Evolutionary conservation across 2,329 filamentous ascomycete genomes (phyloP).

Genomic region (Amphichorda felina): DNA sequence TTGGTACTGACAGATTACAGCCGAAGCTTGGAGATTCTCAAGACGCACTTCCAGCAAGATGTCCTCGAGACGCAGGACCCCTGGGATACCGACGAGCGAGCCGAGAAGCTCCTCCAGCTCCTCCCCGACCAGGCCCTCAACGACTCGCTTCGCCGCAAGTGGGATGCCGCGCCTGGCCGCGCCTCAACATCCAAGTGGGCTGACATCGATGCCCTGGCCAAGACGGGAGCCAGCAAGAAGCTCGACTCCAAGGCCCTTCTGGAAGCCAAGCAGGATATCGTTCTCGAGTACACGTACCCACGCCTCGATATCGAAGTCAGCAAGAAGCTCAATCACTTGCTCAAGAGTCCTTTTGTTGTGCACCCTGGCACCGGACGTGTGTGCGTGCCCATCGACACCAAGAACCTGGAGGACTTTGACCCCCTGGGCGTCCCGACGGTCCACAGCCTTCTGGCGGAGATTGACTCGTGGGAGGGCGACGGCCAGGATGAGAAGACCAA

Average conservation of each 20-base stretch:
- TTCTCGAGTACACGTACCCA: constrained; percentile 96
- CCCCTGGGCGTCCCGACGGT: constrained; percentile 85
- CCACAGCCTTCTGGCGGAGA: constrained; percentile 67
- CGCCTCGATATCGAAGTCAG: constrained; percentile 93
- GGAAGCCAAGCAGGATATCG: constrained; percentile 90
- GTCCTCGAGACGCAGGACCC: constrained; percentile 80
- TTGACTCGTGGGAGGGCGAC: constrained; percentile 60
- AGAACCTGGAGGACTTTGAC: constrained; percentile 67
- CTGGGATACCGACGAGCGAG: constrained; percentile 58
- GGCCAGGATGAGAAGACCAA: constrained; percentile 25
- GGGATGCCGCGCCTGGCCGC: constrained; percentile 72
- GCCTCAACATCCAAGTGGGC: constrained; percentile 78
- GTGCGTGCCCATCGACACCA: constrained; percentile 85
- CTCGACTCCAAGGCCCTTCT: constrained; percentile 65
- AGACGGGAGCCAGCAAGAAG: constrained; percentile 57
- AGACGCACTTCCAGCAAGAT: constrained; percentile 71
- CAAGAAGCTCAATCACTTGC: constrained; percentile 95
- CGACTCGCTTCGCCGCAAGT: constrained; percentile 76
- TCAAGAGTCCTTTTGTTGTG: constrained; percentile 93
- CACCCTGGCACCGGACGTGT: constrained; percentile 90
- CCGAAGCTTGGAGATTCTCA: constrained; percentile 76
- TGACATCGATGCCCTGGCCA: constrained; percentile 81
- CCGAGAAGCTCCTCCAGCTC: constrained; percentile 69
- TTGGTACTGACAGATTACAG: too few species aligned
- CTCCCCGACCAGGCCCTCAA: constrained; percentile 72